Base-by-base conservation (phyloP, 345 rosid genomes). In the Salix suchowensis region DNA sequence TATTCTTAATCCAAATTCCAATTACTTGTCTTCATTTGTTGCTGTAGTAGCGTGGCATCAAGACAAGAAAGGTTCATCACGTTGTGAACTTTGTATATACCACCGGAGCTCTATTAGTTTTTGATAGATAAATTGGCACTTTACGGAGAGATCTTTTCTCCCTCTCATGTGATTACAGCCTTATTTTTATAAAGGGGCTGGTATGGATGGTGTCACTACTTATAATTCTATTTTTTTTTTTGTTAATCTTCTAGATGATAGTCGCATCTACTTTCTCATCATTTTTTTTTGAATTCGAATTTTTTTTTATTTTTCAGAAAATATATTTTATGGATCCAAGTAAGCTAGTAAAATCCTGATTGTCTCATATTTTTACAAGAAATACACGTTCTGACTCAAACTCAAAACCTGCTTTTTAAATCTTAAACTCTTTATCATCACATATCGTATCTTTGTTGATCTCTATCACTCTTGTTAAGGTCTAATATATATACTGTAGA, bases 321-420 rank as follows among this genome's bases (percentile, higher is more conserved):
- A 30, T 0, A 0, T 30, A 30, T 0, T 30, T 30, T 30, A 30
- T 30, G 3, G 32, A 1, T 30, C 3, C 32, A 30, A 3, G 3
- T 30, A 3, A 30, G 32, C 3, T 3, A 3, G 3, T 2, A 30
- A 30, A 30, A 30, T 2, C 3, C 32, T 30, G 32, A 30, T 0
- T 30, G 3, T 30, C 3, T 2, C 4, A 30, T 30, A 0, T 30
- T 30, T 0, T 30, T 30, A 0, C 4, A 30, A 30, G 32, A 30
- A 30, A 0, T 2, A 30, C 0, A 30, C 0, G 0, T 0, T 0
- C 32, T 30, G 32, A 30, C 32, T 30, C 4, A 3, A 30, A 30
- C 4, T 30, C 4, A 3, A 30, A 30, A 30, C 4, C 32, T 30
- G 0, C 4, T 2, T 2, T 30, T 0, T 30, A 30, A 0, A 30